Evolutionary conservation across 345 rosid genomes (phyloP).

Genomic region (Alliaria petiolata): DNA sequence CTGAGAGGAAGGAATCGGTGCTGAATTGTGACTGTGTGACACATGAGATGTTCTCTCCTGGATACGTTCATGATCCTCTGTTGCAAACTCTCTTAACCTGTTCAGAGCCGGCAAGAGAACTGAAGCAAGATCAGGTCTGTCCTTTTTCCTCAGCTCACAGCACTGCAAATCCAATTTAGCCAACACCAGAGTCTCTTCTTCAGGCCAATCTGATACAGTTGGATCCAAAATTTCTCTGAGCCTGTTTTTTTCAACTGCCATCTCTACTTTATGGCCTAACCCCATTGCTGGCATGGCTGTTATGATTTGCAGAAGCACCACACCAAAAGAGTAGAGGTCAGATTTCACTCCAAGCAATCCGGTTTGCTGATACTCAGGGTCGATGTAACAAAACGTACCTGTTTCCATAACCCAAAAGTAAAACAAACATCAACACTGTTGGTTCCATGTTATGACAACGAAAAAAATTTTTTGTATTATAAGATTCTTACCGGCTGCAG

Average conservation of each 20-base stretch:
- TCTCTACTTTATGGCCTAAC: slow-evolving; percentile 45
- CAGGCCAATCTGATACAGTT: slow-evolving; percentile 61
- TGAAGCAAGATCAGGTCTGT: slow-evolving; percentile 67
- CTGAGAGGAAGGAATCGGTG: slow-evolving; percentile 7
- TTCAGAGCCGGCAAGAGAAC: slow-evolving; percentile 62
- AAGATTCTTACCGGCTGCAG: slow-evolving; percentile 55
- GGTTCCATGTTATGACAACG: background rate
- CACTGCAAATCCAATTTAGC: slow-evolving; percentile 68
- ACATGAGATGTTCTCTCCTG: background rate
- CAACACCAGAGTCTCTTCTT: slow-evolving; percentile 50
- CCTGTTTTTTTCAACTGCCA: slow-evolving; percentile 47
- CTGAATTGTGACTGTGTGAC: slow-evolving; percentile 5
- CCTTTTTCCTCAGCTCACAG: slow-evolving; percentile 74
- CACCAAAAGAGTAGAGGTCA: slow-evolving; percentile 78
- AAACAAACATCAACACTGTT: background rate
- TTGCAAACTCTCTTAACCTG: slow-evolving; percentile 44
- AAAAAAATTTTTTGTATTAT: background rate
- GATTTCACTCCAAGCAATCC: slow-evolving; percentile 83
- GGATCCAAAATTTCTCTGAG: slow-evolving; percentile 60
- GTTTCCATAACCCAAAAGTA: slow-evolving; percentile 12
- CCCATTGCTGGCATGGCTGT: slow-evolving; percentile 76
- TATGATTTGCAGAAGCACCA: slow-evolving; percentile 69
- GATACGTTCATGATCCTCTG: slow-evolving; percentile 26
- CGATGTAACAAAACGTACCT: slow-evolving; percentile 77
- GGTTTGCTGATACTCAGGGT: slow-evolving; percentile 85